Conservation (phyloP, 2,329 filamentous ascomycete species). For the Fusarium subtropicale region DNA sequence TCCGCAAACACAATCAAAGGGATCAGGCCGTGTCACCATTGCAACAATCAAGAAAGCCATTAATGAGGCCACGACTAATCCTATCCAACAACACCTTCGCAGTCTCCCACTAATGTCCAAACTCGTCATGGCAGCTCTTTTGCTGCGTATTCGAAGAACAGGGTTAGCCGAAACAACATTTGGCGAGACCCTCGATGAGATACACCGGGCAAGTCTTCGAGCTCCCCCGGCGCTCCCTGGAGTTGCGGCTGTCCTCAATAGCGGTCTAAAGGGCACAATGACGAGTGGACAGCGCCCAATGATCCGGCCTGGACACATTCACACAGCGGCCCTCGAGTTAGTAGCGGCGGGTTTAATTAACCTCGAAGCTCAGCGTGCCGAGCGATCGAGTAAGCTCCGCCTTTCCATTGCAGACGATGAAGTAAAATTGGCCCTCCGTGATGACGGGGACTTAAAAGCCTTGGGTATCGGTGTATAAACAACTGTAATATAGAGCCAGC, state of each 20-base stretch:
- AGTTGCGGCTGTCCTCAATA: slow-evolving; percentile 53
- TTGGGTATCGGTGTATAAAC: slow-evolving; percentile 69
- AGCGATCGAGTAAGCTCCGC: slow-evolving; percentile 87
- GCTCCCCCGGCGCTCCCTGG: slow-evolving; percentile 52
- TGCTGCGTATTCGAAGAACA: slow-evolving; percentile 82
- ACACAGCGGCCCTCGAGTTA: slow-evolving; percentile 81
- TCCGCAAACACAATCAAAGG: slow-evolving; percentile 44
- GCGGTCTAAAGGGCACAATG: slow-evolving; percentile 46
- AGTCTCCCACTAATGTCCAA: slow-evolving; percentile 85
- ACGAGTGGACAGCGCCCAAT: slow-evolving; percentile 47
- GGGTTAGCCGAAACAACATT: slow-evolving; percentile 89
- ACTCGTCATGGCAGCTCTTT: slow-evolving; percentile 83
- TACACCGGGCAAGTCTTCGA: slow-evolving; percentile 55
- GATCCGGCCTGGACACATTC: slow-evolving; percentile 60
- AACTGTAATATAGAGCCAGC: slow-evolving; percentile 43
- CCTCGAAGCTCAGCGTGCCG: slow-evolving; percentile 81
- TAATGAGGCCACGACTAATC: slow-evolving; percentile 92
- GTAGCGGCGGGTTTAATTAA: slow-evolving; percentile 89
- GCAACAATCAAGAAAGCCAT: slow-evolving; percentile 94
- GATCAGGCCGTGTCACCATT: slow-evolving; percentile 78
- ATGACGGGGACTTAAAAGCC: slow-evolving; percentile 87
- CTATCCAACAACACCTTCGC: slow-evolving; percentile 88
- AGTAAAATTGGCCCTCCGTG: slow-evolving; percentile 85
- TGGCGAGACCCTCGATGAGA: slow-evolving; percentile 88
- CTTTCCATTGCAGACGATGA: slow-evolving; percentile 92